Conservation (phyloP, 225 moss, liverwort and hornwort genomes). For the Marchantia paleacea region DNA sequence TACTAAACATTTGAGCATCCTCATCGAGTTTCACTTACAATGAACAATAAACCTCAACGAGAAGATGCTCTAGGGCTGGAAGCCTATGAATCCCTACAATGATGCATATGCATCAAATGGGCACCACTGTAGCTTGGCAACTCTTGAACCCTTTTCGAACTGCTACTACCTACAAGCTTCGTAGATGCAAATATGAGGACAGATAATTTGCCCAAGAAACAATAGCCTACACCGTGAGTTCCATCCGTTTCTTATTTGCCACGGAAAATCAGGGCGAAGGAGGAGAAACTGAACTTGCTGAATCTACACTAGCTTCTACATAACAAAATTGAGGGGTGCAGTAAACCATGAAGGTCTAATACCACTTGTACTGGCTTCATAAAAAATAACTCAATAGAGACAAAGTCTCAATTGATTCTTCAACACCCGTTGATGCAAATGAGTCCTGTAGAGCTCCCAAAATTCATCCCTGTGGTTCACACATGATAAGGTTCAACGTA, state of each 20-base stretch:
- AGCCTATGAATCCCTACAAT: too few species aligned
- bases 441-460: constrained; percentile 69
- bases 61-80: too few species aligned
- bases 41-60: too few species aligned
- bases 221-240: neutral
- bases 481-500: neutral
- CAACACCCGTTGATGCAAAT: constrained; percentile 45
- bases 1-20: too few species aligned
- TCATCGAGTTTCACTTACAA: too few species aligned
- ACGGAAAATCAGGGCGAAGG: too few species aligned
- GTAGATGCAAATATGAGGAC: neutral
- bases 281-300: constrained; percentile 2
- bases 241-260: neutral
- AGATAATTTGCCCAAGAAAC: neutral
- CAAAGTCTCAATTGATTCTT: constrained; percentile 26
- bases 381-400: constrained; percentile 13
- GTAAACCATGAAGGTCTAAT: neutral
- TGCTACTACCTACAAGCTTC: too few species aligned
- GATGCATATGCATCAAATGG: too few species aligned
- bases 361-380: neutral
- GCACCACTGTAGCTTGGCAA: too few species aligned
- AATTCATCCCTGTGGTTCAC: constrained; percentile 59
- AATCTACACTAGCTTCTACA: neutral
- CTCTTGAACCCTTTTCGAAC: too few species aligned
- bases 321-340: neutral